phyloP scores from a whole-genome alignment of 768 basidiomycete species.

The Rhizopogon salebrosus region DNA sequence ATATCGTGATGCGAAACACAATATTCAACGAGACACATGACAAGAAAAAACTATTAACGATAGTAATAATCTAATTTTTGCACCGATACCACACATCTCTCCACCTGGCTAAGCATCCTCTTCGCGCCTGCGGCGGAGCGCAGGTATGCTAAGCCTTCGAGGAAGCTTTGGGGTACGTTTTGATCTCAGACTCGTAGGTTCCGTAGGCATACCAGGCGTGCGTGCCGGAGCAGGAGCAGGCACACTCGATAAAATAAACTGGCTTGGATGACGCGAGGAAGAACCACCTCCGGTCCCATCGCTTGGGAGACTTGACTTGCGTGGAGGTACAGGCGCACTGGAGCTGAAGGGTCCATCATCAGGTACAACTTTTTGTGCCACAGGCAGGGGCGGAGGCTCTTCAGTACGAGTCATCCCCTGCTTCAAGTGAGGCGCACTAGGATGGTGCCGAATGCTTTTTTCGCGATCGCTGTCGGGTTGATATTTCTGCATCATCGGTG shows the following conservation, averaged over 20 bases:
- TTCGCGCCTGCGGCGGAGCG: slow-evolving; percentile 23
- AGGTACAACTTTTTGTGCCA: slow-evolving; percentile 3
- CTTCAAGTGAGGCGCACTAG: slow-evolving; percentile 2
- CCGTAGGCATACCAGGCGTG: neutral
- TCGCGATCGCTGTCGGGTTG: slow-evolving; percentile 7
- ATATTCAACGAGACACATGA: neutral
- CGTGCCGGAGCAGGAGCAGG: slow-evolving; percentile 8
- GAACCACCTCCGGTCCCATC: neutral
- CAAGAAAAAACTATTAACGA: neutral
- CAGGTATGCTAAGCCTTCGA: slow-evolving; percentile 23
- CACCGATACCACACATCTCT: neutral
- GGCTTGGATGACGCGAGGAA: slow-evolving; percentile 11
- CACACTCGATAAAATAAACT: slow-evolving; percentile 15
- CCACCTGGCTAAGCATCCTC: neutral
- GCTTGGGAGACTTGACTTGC: slow-evolving; percentile 4
- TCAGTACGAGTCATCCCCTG: slow-evolving; percentile 3
- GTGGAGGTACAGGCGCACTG: neutral
- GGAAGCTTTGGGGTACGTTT: slow-evolving; percentile 20
- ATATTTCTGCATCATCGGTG: slow-evolving; percentile 8
- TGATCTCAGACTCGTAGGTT: neutral
- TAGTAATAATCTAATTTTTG: too few relatives aligned
- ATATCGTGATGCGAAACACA: neutral
- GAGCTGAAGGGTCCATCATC: slow-evolving; percentile 8
- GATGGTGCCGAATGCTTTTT: neutral
- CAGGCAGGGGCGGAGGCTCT: slow-evolving; percentile 6